Evolutionary conservation across 164 flowering plant genomes (phyloP).

Genomic region (Liriodendron chinense): DNA sequence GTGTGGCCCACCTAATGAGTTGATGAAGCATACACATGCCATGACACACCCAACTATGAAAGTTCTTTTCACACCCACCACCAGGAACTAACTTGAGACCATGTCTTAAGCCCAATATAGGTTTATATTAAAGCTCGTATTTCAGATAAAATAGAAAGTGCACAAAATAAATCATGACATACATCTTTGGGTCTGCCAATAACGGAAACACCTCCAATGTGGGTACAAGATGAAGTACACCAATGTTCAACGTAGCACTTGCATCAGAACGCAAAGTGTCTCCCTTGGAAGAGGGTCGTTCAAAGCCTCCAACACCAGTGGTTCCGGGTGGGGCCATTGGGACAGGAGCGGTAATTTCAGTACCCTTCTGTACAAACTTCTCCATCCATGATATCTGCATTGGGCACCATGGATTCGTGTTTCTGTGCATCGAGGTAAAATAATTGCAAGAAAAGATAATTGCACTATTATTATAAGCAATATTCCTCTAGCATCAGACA

Average conservation of each 20-base stretch:
- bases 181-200: constrained; percentile 79
- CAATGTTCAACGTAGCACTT: constrained; percentile 73
- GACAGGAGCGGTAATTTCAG: constrained; percentile 95
- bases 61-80: not conserved
- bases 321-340: constrained; percentile 88
- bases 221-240: constrained; percentile 95
- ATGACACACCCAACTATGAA: not conserved
- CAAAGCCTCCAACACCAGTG: constrained; percentile 99
- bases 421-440: not conserved
- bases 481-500: too few relatives aligned
- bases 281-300: constrained; percentile 87
- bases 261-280: constrained; percentile 77
- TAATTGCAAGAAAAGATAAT: too few relatives aligned
- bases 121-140: not conserved
- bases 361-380: constrained; percentile 88
- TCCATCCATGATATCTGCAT: constrained; percentile 99
- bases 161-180: constrained; percentile 8
- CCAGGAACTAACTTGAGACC: not conserved
- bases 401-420: not conserved
- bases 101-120: not conserved
- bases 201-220: constrained; percentile 92
- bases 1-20: not conserved
- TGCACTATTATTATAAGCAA: too few relatives aligned
- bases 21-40: not conserved
- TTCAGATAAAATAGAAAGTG: not conserved